Evolutionary conservation across 495 filamentous ascomycete genomes (phyloP), one percentile per base, ranked within the genome.

Genomic region (Achaetomiella virescens): DNA sequence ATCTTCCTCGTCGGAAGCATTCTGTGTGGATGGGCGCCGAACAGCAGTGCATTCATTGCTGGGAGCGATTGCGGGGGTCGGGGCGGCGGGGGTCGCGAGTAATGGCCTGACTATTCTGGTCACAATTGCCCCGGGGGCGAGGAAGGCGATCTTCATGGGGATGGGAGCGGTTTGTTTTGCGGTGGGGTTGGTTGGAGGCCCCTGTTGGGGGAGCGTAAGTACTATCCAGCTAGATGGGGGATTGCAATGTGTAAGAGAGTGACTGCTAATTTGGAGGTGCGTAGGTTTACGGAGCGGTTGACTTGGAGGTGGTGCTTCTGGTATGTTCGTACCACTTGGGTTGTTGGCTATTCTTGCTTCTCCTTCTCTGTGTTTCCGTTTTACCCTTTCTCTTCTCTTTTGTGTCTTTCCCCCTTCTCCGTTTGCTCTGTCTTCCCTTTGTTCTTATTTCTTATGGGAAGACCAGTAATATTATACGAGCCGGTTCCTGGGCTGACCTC

Each of bases 301-400:
- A 81, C 70, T 79, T 36, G n/a, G n/a, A n/a, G n/a, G n/a, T 85
- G 82, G 82, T 84, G 79, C 65, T 83, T 83, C 63, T 83, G 81
- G 55, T 15, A 47, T 33, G 33, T n/a, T n/a, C n/a, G n/a, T n/a
- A n/a, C n/a, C n/a, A n/a, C n/a, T n/a, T n/a, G n/a, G n/a, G n/a
- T n/a, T n/a, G n/a, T n/a, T n/a, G n/a, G n/a, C n/a, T n/a, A n/a
- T n/a, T n/a, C n/a, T n/a, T n/a, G n/a, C n/a, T n/a, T n/a, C n/a
- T n/a, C n/a, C n/a, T n/a, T n/a, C n/a, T n/a, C n/a, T n/a, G n/a
- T n/a, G n/a, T n/a, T n/a, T n/a, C n/a, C n/a, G n/a, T n/a, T n/a
- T n/a, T n/a, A n/a, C n/a, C n/a, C n/a, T n/a, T n/a, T n/a, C n/a
- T n/a, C n/a, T n/a, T n/a, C n/a, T n/a, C n/a, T n/a, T n/a, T n/a